Evolutionary conservation across 495 filamentous ascomycete species (phyloP).

Genomic region (Baudoinia panamericana): DNA sequence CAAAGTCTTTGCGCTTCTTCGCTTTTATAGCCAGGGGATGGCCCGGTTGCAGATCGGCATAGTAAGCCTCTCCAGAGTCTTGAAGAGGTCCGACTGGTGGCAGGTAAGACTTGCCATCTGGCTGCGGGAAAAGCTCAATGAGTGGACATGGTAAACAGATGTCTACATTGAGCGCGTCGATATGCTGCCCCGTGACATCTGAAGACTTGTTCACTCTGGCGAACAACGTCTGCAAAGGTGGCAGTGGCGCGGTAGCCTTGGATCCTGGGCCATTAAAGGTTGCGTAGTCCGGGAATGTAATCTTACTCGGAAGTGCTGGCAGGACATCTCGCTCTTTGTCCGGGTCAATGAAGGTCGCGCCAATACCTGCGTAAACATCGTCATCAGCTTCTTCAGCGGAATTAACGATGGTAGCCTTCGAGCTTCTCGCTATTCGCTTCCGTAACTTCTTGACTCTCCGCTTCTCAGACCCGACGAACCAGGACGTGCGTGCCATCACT

Average conservation of each 20-base stretch:
- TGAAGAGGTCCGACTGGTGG: conserved; percentile 25
- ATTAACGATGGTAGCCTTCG: neutral
- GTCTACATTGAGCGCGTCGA: conserved; percentile 41
- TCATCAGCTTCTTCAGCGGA: neutral
- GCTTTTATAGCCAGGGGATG: conserved; percentile 40
- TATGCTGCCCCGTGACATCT: conserved; percentile 38
- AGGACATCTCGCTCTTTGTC: conserved; percentile 26
- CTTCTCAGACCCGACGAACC: neutral
- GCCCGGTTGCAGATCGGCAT: conserved; percentile 28
- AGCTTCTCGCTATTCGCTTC: neutral
- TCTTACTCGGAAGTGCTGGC: conserved; percentile 21
- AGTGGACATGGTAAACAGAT: conserved; percentile 30
- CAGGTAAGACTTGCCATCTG: conserved; percentile 30
- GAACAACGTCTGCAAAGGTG: conserved; percentile 34
- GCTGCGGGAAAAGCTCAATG: conserved; percentile 35
- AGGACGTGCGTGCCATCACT: neutral
- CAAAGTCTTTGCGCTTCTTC: conserved; percentile 38
- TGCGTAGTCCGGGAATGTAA: conserved; percentile 24
- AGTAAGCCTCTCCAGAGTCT: conserved; percentile 1
- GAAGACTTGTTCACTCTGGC: conserved; percentile 39
- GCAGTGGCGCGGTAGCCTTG: conserved; percentile 1
- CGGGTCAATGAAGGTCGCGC: conserved; percentile 12
- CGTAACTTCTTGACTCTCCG: neutral
- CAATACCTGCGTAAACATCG: neutral
- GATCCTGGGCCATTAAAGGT: conserved; percentile 1